Base-by-base conservation (phyloP, 768 basidiomycete genomes). In the Mycena galopus region DNA sequence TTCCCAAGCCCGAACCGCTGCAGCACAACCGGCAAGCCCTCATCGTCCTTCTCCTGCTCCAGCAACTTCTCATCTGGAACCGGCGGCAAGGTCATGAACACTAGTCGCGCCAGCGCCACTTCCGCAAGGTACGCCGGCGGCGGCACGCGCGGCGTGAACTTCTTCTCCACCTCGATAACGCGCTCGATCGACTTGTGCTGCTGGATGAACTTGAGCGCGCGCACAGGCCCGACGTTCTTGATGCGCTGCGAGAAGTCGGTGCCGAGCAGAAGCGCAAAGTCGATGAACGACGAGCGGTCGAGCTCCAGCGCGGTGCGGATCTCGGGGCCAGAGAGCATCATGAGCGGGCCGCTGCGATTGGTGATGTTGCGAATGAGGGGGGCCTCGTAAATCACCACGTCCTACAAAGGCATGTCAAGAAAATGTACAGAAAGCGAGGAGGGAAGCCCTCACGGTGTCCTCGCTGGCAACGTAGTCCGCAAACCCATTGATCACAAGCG, bases 381-480 rank as follows among this genome's bases (percentile, higher is more conserved):
- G 0, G 91, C 95, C 75, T 90, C 94, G 80, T 95, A 96, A 2
- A 94, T 84, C 47, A 96, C 84, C 17, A 96, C 94, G 76, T 96
- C 95, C 93, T 94, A 74, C 44, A 37, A 32, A 21, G 47, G 14
- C 19, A 23, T 19, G 69, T 59, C 35, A 33, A 33, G 60, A 62
- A 37, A 53, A 63, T 37, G 57, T 35, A 57, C 29, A 62, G 73
- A 37, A 58, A 76, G 19, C 32, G 42, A 21, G 55, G 37, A 55
- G 27, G 19, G n/a, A 66, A 29, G 35, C 23, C 69, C 87, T 39
- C 78, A 94, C 93, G 27, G 94, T 94, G 79, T 98, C 96, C 82
- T 98, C 96, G 74, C 94, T 97, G 5, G 90, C 94, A 23, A 97
- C 96, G 77, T 89, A 96, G 81, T 98, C 96, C 0, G 94, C 96